Conservation (phyloP, 2,329 filamentous ascomycete genomes). For the Alternaria dauci region DNA sequence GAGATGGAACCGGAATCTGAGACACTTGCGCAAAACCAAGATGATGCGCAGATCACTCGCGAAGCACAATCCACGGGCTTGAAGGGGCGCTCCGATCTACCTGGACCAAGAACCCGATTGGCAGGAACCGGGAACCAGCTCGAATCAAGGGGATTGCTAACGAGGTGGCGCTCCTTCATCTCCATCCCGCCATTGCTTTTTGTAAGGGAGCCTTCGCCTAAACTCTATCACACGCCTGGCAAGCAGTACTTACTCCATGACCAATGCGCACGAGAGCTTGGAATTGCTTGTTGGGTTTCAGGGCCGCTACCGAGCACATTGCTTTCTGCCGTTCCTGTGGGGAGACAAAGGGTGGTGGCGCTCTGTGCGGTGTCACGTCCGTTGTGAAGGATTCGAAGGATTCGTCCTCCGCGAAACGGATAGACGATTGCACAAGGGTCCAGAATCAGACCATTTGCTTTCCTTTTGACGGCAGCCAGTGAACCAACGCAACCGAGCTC, state of each 20-base stretch:
- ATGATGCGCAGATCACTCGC: conserved; percentile 25
- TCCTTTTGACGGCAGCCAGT: conserved; percentile 20
- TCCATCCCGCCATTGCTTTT: conserved; percentile 18
- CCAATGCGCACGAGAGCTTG: conserved; percentile 1
- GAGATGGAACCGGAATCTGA: conserved; percentile 23
- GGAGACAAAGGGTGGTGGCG: not conserved
- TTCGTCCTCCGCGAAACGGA: conserved; percentile 12
- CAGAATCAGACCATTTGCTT: conserved; percentile 20
- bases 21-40: conserved; percentile 23
- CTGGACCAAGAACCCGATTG: conserved; percentile 15
- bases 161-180: conserved; percentile 13
- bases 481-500: conserved; percentile 16
- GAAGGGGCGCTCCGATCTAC: conserved; percentile 20
- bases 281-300: conserved; percentile 12
- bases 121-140: conserved; percentile 5
- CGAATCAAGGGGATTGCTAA: conserved; percentile 10
- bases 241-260: conserved; percentile 5
- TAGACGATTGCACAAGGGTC: conserved; percentile 12
- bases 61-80: conserved; percentile 18
- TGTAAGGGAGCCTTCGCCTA: conserved; percentile 22
- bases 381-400: conserved; percentile 13
- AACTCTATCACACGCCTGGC: conserved; percentile 12
- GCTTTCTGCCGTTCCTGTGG: conserved; percentile 13
- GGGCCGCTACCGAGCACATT: conserved; percentile 1
- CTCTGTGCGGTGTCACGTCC: conserved; percentile 8